A percentile compares a stretch with the other conserved stretches of the same genome.
phyloP scores from a whole-genome alignment of 352 stramenopile species.

The Pythium pyrilobum region DNA sequence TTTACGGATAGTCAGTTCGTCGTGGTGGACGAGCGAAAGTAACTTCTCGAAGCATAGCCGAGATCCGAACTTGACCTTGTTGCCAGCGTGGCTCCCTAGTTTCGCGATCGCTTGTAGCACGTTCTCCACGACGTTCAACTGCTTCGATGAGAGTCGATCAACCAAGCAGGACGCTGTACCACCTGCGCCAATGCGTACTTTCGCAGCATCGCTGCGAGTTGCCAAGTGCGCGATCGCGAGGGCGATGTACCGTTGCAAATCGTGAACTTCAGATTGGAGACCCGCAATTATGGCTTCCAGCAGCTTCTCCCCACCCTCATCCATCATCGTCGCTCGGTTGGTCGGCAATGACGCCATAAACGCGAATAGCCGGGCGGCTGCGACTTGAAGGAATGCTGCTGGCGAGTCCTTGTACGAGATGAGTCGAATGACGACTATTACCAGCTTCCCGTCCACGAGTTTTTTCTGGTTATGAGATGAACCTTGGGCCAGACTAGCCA shows the following conservation, averaged over 20 bases:
- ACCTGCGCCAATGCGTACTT: slow-evolving; percentile 47
- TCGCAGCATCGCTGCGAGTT: slow-evolving; percentile 61
- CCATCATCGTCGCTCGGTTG: slow-evolving; percentile 41
- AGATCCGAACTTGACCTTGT: slow-evolving; percentile 73
- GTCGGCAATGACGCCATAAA: slow-evolving; percentile 39
- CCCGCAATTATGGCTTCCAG: slow-evolving; percentile 28
- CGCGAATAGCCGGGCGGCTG: slow-evolving; percentile 34
- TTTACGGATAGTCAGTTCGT: slow-evolving; percentile 59
- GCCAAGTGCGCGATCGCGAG: slow-evolving; percentile 50
- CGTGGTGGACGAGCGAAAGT: slow-evolving; percentile 53
- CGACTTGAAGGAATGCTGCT: slow-evolving; percentile 23
- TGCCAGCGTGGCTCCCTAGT: slow-evolving; percentile 61
- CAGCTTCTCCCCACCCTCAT: slow-evolving; percentile 32
- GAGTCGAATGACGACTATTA: slow-evolving; percentile 33
- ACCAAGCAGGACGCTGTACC: slow-evolving; percentile 37
- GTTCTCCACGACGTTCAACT: slow-evolving; percentile 63
- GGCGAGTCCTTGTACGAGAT: slow-evolving; percentile 5
- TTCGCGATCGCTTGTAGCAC: slow-evolving; percentile 61
- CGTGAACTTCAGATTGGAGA: slow-evolving; percentile 47
- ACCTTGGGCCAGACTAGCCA: slow-evolving; percentile 33
- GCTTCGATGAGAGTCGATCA: slow-evolving; percentile 62
- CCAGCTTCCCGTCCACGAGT: slow-evolving; percentile 18
- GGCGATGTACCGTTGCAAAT: slow-evolving; percentile 51
- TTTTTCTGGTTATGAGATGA: slow-evolving; percentile 50
- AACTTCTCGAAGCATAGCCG: slow-evolving; percentile 75